Percentiles rank a stretch among this genome's conserved stretches.
phyloP scores from a whole-genome alignment of 176 grass and related monocot genomes.

The Stipa capillata region DNA sequence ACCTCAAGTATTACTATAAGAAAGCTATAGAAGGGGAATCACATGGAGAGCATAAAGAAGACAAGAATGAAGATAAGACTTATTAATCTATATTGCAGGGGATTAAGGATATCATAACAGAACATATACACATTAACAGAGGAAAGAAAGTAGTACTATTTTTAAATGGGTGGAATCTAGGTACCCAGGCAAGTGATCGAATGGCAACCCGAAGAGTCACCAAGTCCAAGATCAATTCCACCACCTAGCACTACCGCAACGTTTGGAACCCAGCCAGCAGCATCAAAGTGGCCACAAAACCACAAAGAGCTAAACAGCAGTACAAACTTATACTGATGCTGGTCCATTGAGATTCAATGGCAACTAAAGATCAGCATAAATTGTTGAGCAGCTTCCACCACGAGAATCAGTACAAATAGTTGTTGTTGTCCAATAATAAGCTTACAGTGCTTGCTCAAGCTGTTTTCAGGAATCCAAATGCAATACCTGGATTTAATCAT shows the following conservation, averaged over 20 bases:
- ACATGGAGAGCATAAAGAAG: no score
- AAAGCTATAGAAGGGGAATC: no score
- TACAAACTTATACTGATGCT: not conserved
- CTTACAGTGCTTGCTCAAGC: not conserved
- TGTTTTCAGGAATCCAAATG: not conserved
- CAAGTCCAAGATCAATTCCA: not conserved
- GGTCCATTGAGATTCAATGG: not conserved
- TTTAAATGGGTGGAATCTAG: no score
- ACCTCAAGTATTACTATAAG: no score
- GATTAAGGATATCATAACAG: not conserved
- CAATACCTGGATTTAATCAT: not conserved
- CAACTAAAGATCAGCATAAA: not conserved
- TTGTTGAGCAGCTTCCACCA: not conserved
- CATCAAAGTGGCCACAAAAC: not conserved
- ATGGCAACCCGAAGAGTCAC: not conserved
- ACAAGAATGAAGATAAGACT: no score
- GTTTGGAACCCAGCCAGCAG: not conserved
- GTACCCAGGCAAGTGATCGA: not conserved
- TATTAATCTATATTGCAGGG: not conserved
- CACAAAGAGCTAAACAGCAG: not conserved
- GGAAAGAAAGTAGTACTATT: no score
- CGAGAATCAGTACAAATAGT: not conserved
- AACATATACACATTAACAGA: no score
- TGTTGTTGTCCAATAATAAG: not conserved
- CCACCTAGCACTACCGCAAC: not conserved